Evolutionary conservation across 2,329 filamentous ascomycete species (phyloP).

Genomic region (Exophiala oligosperma): DNA sequence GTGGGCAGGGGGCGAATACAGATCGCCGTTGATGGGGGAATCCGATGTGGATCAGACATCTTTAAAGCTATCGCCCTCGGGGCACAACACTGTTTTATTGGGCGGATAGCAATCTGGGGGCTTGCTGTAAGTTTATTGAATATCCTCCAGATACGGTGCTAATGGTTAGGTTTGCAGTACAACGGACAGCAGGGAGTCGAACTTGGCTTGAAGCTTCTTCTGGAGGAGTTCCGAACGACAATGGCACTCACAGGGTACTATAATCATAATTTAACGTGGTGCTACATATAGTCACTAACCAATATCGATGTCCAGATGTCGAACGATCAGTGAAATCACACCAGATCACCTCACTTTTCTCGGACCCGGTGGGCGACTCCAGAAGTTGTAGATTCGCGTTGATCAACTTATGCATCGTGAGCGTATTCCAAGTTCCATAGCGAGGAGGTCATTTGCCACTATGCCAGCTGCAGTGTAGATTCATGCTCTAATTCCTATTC

Average conservation of each 20-base stretch:
- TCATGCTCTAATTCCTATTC: too few species aligned
- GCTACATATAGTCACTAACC: background rate
- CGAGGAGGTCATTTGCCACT: background rate
- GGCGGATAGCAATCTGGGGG: constrained; percentile 36
- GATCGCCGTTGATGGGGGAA: constrained; percentile 50
- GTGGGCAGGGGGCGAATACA: constrained; percentile 22
- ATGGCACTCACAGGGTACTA: constrained; percentile 22
- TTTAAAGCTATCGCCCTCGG: constrained; percentile 39
- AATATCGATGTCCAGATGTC: background rate
- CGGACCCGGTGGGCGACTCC: background rate
- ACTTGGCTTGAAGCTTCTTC: background rate
- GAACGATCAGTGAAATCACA: constrained; percentile 8
- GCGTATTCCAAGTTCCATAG: background rate
- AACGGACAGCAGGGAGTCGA: background rate
- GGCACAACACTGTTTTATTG: constrained; percentile 34
- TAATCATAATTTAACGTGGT: too few species aligned
- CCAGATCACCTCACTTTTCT: constrained; percentile 7
- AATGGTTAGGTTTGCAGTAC: background rate
- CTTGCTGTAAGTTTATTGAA: constrained; percentile 31
- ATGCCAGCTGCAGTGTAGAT: too few species aligned
- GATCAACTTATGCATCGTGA: too few species aligned
- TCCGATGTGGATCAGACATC: constrained; percentile 56
- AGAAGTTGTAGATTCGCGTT: background rate
- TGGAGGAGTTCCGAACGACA: constrained; percentile 2
- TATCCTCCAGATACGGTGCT: background rate